Percentiles rank a stretch among this genome's conserved stretches.
These are phyloP conservation scores for Neckera pumila DNA, from an alignment of 225 moss, liverwort and hornwort genomes.

Conservation along the genomic window DNA sequence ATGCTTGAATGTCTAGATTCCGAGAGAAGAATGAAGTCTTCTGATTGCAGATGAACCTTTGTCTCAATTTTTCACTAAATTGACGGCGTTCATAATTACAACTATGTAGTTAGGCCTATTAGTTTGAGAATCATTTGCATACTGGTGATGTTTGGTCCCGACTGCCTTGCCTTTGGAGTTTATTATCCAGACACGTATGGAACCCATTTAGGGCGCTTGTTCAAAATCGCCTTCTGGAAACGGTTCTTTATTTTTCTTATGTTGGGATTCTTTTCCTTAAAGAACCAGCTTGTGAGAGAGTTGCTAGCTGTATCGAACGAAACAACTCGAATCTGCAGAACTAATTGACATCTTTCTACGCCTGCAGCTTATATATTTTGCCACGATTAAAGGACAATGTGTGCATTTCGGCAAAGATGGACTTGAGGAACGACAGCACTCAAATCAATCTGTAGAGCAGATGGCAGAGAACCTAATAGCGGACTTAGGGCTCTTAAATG, in stretches of 20 bases:
- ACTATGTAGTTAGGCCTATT: background rate
- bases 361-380: conserved; percentile 63
- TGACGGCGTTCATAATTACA: background rate
- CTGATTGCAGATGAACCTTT: background rate
- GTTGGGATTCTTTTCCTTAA: background rate
- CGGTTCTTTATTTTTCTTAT: background rate
- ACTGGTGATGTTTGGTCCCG: background rate
- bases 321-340: background rate
- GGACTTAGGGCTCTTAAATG: conserved; percentile 47
- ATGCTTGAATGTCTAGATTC: background rate
- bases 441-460: conserved; percentile 44
- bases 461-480: conserved; percentile 51
- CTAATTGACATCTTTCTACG: background rate
- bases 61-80: background rate
- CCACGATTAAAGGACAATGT: conserved; percentile 64
- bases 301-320: background rate
- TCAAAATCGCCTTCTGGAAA: background rate
- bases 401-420: conserved; percentile 56
- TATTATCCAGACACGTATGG: background rate
- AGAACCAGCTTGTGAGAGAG: background rate
- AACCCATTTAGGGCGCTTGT: background rate
- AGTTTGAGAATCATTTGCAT: background rate
- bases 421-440: conserved; percentile 36
- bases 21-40: background rate
- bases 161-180: background rate